These are phyloP conservation scores for Dactylonectria estremocensis DNA, from an alignment of 2,329 filamentous ascomycete genomes.

Conservation along the genomic window DNA sequence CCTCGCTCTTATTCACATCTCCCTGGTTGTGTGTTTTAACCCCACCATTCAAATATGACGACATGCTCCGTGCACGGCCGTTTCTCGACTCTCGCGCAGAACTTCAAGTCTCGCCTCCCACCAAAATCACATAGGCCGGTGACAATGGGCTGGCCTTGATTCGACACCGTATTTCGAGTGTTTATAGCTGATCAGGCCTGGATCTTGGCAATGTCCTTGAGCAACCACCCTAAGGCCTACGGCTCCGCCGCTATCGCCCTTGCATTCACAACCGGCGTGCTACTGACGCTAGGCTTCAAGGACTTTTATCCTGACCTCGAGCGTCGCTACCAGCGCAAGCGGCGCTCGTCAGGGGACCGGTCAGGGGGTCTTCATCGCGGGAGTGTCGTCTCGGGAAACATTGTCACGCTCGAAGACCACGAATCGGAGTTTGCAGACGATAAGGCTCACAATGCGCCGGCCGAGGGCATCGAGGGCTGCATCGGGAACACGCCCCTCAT, in stretches of 20 bases:
- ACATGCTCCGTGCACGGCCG: constrained; percentile 21
- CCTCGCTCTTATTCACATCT: no score
- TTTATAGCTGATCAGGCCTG: background rate
- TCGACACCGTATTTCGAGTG: constrained; percentile 1
- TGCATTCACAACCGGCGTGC: constrained; percentile 83
- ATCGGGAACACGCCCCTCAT: constrained; percentile 96
- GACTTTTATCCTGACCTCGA: constrained; percentile 85
- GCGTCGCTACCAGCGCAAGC: constrained; percentile 69
- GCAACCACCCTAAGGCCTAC: constrained; percentile 74
- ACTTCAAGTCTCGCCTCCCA: constrained; percentile 6
- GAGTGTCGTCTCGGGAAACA: constrained; percentile 63
- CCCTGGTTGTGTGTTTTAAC: background rate
- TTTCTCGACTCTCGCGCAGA: constrained; percentile 14
- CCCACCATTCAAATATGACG: constrained; percentile 21
- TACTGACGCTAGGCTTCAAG: constrained; percentile 84
- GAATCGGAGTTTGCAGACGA: constrained; percentile 55
- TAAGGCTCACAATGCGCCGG: constrained; percentile 60
- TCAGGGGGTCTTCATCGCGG: constrained; percentile 54
- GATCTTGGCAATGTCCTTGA: constrained; percentile 67
- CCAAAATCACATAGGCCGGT: background rate
- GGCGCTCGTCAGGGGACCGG: constrained; percentile 41
- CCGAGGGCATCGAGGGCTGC: constrained; percentile 88
- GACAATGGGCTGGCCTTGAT: background rate
- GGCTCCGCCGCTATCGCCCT: constrained; percentile 76
- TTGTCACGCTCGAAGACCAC: constrained; percentile 70